Base-by-base conservation (phyloP, 2,329 filamentous ascomycete species). In the Paraphoma chrysanthemicola region DNA sequence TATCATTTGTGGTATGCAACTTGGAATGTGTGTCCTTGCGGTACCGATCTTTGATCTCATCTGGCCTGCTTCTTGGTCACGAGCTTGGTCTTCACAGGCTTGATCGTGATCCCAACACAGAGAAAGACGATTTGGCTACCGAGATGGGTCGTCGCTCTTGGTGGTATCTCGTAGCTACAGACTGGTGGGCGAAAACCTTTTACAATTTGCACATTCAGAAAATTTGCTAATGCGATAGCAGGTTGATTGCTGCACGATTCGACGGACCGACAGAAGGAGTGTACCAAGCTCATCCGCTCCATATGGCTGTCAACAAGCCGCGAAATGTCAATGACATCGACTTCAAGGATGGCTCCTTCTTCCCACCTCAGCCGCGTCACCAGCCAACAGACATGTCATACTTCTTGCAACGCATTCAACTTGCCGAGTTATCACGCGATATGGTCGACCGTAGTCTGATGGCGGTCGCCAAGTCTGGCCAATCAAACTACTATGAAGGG, bases 381-480 rank as follows among this genome's bases (percentile, higher is more conserved):
- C 57, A 72, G 8, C 70, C 77, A 0, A 80, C 78, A 0, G 63
- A 71, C 12, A 78, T 79, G 72, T 77, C 76, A 1, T 80, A 78
- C 50, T 74, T 68, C 30, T 63, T 78, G 1, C 73, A 78, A 30
- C 62, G 75, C 29, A 68, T 74, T 39, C 69, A 68, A 9, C 59
- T 78, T 2, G 71, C 72, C 4, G 71, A 75, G 16, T 60, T 80
- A 6, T 78, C 74, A 28, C 75, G 76, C 16, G 70, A 71, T 44
- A 64, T 78, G 14, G 73, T 72, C 14, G 78, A 80, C 53, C 65
- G 64, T 11, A 66, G 18, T 33, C 38, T 33, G 3, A 42, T 51
- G 7, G 12, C 14, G 1, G 14, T 71, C 5, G 14, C 39, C 14
- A 48, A 33, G 16, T 41, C 41, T 71, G 5, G n/a, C 31, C 11